phyloP scores from a whole-genome alignment of 225 moss, liverwort and hornwort species.

The Antitrichia curtipendula region DNA sequence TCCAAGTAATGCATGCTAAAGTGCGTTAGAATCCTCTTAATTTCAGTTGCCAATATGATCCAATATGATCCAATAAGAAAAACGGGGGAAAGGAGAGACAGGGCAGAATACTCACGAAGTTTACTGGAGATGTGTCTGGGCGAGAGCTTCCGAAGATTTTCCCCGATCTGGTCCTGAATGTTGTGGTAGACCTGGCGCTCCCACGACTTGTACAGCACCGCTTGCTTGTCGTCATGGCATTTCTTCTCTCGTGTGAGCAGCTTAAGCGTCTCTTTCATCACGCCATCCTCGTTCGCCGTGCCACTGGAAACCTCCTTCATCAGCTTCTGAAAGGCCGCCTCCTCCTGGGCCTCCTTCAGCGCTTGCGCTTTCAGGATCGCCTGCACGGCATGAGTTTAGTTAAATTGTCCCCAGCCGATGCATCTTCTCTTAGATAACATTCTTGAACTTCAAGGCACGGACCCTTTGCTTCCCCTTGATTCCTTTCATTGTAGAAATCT shows the following conservation, averaged over 20 bases:
- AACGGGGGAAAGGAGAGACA: neutral
- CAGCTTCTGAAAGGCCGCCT: slow-evolving; percentile 26
- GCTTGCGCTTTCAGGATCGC: slow-evolving; percentile 12
- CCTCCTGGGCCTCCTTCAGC: slow-evolving; percentile 20
- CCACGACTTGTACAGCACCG: slow-evolving; percentile 36
- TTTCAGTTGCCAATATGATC: neutral
- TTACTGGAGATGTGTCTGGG: slow-evolving; percentile 32
- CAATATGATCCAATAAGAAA: too few species aligned
- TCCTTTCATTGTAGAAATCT: neutral
- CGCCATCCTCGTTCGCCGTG: slow-evolving; percentile 22
- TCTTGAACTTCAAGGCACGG: neutral
- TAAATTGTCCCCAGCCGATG: neutral
- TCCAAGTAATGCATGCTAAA: neutral
- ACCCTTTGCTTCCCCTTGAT: neutral
- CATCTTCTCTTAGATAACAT: neutral
- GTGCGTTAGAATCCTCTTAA: neutral
- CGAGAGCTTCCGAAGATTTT: slow-evolving; percentile 27
- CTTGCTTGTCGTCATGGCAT: slow-evolving; percentile 14
- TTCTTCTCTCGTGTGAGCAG: slow-evolving; percentile 10
- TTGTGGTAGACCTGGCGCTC: slow-evolving; percentile 42
- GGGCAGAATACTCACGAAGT: slow-evolving; percentile 12
- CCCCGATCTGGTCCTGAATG: slow-evolving; percentile 29
- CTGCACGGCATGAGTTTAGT: neutral
- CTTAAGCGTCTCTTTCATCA: slow-evolving; percentile 31
- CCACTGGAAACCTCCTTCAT: slow-evolving; percentile 8